These are phyloP conservation scores for Eucalyptus tenuipes DNA, from an alignment of 345 rosid genomes.

Conservation along the genomic window DNA sequence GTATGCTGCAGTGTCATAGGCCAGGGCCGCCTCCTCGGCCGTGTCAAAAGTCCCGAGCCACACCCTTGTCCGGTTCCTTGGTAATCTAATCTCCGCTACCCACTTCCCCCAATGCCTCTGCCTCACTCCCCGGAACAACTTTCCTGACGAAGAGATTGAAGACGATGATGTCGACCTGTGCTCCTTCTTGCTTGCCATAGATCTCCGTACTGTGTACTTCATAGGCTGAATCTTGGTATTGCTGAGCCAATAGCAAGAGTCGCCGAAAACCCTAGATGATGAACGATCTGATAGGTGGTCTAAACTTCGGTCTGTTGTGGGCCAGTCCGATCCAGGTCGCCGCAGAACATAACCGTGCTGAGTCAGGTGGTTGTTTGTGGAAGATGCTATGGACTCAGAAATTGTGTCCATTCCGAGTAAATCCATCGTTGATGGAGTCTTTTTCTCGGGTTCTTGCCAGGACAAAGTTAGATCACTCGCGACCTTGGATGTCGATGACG, in stretches of 20 bases:
- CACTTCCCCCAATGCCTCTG: conserved; percentile 99
- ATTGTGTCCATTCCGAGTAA: conserved; percentile 2
- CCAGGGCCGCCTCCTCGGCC: conserved; percentile 89
- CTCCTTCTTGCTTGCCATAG: neutral
- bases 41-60: conserved; percentile 95
- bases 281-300: neutral
- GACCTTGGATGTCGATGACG: conserved; percentile 15
- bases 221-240: conserved; percentile 56
- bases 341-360: neutral
- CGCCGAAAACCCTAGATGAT: neutral
- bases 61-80: conserved; percentile 88
- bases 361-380: neutral
- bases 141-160: conserved; percentile 15
- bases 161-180: neutral
- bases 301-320: conserved; percentile 6
- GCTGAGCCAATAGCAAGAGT: conserved; percentile 33
- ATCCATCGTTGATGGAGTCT: conserved; percentile 4
- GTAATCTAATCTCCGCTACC: conserved; percentile 96
- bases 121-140: conserved; percentile 86
- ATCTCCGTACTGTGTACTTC: conserved; percentile 38
- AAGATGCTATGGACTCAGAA: conserved; percentile 1
- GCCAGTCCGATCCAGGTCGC: conserved; percentile 4
- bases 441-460: conserved; percentile 29
- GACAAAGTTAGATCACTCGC: conserved; percentile 46
- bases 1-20: conserved; percentile 90